Base-by-base conservation (phyloP, 2,329 filamentous ascomycete species). In the Aspergillus phoenicis region DNA sequence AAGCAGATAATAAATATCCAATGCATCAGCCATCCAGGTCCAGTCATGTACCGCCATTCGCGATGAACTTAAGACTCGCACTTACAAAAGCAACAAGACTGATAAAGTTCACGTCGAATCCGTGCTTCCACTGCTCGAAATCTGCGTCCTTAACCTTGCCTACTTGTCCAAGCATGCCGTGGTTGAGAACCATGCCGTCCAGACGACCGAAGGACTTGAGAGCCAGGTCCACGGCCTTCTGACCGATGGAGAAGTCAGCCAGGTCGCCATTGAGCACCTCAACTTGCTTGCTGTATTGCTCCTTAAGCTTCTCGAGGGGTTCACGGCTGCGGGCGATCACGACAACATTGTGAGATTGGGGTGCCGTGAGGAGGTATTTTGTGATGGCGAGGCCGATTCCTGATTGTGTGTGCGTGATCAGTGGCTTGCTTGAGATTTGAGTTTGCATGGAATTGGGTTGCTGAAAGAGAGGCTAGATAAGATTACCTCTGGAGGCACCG, bases 81-180 rank as follows among this genome's bases (percentile, higher is more conserved):
- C 85, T 71, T 80, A 96, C 91, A 76, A 97, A 81, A 36, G 87
- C 88, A 48, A 97, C 80, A 28, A 87, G 87, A 66, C 91, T 94
- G 74, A 97, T 93, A 68, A 98, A 87, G 74, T 98, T 98, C 63
- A 92, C 82, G 68, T 96, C 89, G 76, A 92, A 97, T 8, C 85
- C 81, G 2, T 80, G 77, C 70, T 87, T 89, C 91, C 93, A 97
- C 62, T 90, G 88, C 39, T 90, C 87, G 0, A 87, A 72, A n/a
- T 85, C 84, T 15, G 84, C 83, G 58, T 94, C 85, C 3, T 80
- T 86, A 48, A 98, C 80, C 60, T 85, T 86, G 54, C 85, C 86
- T 45, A 96, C 88, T 1, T 92, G 90, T n/a, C 87, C 84, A 48
- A 99, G 78, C 0, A 87, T 82, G 20, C 93, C 93, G 73, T 99